Evolutionary conservation across 1,284 basidiomycete genomes (phyloP).

Genomic region (Ustilago crameri): DNA sequence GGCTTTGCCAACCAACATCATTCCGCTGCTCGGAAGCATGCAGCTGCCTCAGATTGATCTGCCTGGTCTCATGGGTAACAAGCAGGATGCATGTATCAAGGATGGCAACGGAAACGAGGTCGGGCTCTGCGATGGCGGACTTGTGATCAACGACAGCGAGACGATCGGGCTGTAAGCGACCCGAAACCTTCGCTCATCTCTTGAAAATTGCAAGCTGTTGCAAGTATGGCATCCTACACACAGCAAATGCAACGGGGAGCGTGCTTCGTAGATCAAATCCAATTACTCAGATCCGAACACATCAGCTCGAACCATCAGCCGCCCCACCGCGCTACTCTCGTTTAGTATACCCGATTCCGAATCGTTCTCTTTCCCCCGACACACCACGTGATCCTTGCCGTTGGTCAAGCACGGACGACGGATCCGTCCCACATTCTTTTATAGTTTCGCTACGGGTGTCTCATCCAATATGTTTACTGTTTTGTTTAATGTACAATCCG

Average conservation of each 20-base stretch:
- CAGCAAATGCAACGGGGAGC: too few relatives aligned
- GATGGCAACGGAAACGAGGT: slow-evolving; percentile 29
- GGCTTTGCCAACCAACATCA: slow-evolving; percentile 20
- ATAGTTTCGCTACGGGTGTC: too few relatives aligned
- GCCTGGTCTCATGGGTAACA: slow-evolving; percentile 24
- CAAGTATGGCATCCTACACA: too few relatives aligned
- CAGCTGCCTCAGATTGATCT: slow-evolving; percentile 32
- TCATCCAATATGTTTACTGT: too few relatives aligned
- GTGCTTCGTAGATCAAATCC: slow-evolving; percentile 9
- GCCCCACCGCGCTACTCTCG: too few relatives aligned
- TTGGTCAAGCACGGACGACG: too few relatives aligned
- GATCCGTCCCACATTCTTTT: too few relatives aligned
- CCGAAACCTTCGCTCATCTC: background rate
- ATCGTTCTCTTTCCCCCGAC: background rate
- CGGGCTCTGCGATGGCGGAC: slow-evolving; percentile 25
- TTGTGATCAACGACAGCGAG: slow-evolving; percentile 37
- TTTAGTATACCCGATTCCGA: too few relatives aligned
- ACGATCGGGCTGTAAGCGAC: slow-evolving; percentile 10
- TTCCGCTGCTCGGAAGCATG: slow-evolving; percentile 28
- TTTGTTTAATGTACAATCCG: background rate
- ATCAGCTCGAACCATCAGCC: background rate
- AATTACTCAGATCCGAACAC: slow-evolving; percentile 11
- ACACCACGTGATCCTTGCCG: background rate
- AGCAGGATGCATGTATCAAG: slow-evolving; percentile 32
- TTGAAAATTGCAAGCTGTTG: background rate